phyloP scores from a whole-genome alignment of 1,284 basidiomycete genomes.

The Pascua sp. region DNA sequence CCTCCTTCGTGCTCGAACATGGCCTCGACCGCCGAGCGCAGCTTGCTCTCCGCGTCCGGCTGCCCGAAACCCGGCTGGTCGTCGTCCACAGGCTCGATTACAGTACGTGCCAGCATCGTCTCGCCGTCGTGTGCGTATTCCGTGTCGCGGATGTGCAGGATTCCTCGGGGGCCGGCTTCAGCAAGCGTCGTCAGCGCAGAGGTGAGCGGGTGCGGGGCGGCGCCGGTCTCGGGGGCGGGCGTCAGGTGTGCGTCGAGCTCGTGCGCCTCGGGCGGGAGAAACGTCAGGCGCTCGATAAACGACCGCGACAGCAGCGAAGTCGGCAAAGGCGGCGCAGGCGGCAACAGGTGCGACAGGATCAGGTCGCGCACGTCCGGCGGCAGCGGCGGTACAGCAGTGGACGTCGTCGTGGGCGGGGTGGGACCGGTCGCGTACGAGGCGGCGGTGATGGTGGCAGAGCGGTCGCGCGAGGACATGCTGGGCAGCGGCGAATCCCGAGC shows the following conservation, averaged over 20 bases:
- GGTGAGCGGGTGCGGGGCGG: conserved; percentile 10
- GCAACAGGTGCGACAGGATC: conserved; percentile 42
- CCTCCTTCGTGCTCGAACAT: conserved; percentile 15
- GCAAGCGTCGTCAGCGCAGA: conserved; percentile 3
- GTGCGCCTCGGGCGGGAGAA: conserved; percentile 34
- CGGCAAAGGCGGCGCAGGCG: conserved; percentile 38
- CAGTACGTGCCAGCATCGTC: conserved; percentile 9
- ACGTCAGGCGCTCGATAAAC: conserved; percentile 38
- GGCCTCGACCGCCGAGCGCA: conserved; percentile 3
- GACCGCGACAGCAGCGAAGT: conserved; percentile 28
- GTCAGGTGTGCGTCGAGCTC: conserved; percentile 41
- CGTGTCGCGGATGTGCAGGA: conserved; percentile 2
- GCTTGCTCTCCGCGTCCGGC: background rate
- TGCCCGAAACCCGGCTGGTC: background rate
- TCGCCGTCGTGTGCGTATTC: conserved; percentile 21
- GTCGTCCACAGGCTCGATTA: conserved; percentile 6
- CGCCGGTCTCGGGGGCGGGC: conserved; percentile 24
- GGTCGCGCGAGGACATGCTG: too few species aligned
- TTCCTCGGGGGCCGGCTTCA: background rate
- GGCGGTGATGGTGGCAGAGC: too few species aligned
- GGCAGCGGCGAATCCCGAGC: too few species aligned
- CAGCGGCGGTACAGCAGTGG: conserved; percentile 13
- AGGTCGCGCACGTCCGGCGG: conserved; percentile 26
- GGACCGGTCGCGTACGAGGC: too few species aligned
- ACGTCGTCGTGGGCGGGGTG: too few species aligned